Conservation (phyloP, 1,284 basidiomycete species). For the Xerocomus nothofagi region DNA sequence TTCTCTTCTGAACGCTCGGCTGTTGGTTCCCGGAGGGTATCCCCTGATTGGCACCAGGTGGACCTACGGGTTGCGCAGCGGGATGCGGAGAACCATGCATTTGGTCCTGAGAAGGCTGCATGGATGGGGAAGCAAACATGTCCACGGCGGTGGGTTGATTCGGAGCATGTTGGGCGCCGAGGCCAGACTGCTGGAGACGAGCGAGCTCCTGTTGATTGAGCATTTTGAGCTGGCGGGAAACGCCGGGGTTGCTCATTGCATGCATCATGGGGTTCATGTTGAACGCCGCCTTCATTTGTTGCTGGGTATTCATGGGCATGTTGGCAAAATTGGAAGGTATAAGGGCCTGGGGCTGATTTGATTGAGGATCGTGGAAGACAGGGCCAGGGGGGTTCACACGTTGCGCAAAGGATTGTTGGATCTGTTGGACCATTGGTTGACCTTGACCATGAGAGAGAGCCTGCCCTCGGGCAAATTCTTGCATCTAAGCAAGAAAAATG, state of each 20-base stretch:
- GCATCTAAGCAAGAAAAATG: constrained; percentile 40
- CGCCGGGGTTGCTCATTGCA: constrained; percentile 33
- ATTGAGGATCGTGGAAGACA: constrained; percentile 45
- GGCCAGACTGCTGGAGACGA: constrained; percentile 36
- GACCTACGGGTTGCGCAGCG: constrained; percentile 25
- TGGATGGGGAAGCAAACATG: constrained; percentile 44
- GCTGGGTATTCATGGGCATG: constrained; percentile 34
- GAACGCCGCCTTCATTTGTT: constrained; percentile 30
- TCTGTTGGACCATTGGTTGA: constrained; percentile 35
- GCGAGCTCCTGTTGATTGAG: constrained; percentile 45
- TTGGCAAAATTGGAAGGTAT: constrained; percentile 43
- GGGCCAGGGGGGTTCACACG: constrained; percentile 32
- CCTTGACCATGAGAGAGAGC: constrained; percentile 39
- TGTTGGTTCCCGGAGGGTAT: constrained; percentile 26
- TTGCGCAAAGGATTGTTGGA: constrained; percentile 43
- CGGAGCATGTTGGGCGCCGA: constrained; percentile 32
- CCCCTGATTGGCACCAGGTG: constrained; percentile 21
- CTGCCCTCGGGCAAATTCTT: constrained; percentile 49
- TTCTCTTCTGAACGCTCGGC: constrained; percentile 20
- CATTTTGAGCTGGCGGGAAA: constrained; percentile 49
- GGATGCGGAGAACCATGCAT: constrained; percentile 51
- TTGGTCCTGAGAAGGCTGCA: constrained; percentile 42
- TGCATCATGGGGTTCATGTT: constrained; percentile 42
- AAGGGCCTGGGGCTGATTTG: constrained; percentile 40
- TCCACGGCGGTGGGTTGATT: constrained; percentile 39